Base-by-base conservation (phyloP, 306 rosid genomes). In the Datisca glomerata region DNA sequence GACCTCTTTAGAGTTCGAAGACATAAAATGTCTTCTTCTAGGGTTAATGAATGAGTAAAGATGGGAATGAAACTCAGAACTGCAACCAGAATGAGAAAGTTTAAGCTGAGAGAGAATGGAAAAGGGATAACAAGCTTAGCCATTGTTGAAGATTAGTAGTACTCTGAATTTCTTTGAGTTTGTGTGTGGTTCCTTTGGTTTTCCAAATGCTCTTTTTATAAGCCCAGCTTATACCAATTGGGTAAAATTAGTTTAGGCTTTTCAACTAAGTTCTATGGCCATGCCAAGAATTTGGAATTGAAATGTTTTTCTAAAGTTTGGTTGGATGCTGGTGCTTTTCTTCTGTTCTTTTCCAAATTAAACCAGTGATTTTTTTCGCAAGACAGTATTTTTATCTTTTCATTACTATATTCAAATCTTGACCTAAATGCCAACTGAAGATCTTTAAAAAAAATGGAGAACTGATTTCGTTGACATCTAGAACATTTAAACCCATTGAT, bases 281-380 rank as follows among this genome's bases (percentile, higher is more conserved):
- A 69, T 24, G 64, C 75, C 58, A 67, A 75, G 75, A 70, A 48
- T 43, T 21, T 20, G 48, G 47, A 15, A 43, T 21, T 20, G 48
- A 43, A 15, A 43, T n/a, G 20, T 47, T 12, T 47, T 7, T 18
- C 12, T 53, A 18, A 64, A 57, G 54, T 19, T 50, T 47, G 57
- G 34, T 7, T n/a, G 15, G 18, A 11, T 15, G 43, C 32, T 41
- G 34, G 24, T 12, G 25, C 12, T 24, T 12, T 18, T 14, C 12
- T 19, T 22, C 21, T 42, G 12, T 27, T 62, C 19, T 54, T 52
- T 31, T n/a, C n/a, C n/a, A n/a, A n/a, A n/a, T n/a, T n/a, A n/a
- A n/a, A n/a, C n/a, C n/a, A n/a, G n/a, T n/a, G n/a, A n/a, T n/a
- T n/a, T n/a, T n/a, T n/a, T n/a, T n/a, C n/a, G n/a, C n/a, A n/a